These are phyloP conservation scores for Lipomyces sp. DNA, from an alignment of 805 yeast genomes.

Conservation along the genomic window DNA sequence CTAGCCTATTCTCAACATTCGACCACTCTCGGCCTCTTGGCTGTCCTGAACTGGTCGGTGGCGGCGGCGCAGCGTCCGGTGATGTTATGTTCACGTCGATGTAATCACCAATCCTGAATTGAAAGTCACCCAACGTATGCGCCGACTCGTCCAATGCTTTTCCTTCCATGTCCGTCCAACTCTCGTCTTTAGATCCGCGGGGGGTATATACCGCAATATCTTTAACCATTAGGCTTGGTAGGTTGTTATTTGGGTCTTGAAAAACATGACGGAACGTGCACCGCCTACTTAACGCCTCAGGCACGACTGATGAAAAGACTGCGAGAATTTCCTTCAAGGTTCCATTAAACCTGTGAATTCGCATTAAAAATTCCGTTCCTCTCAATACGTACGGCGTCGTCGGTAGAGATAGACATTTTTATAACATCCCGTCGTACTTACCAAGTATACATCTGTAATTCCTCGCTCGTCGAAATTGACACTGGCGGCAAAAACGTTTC, in stretches of 20 bases:
- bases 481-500: conserved; percentile 4
- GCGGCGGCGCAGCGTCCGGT: neutral
- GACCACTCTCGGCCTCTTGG: neutral
- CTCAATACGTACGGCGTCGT: neutral
- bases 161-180: neutral
- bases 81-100: conserved; percentile 5
- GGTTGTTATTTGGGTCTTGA: neutral
- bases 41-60: neutral
- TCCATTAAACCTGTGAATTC: conserved; percentile 7
- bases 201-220: conserved; percentile 14
- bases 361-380: neutral
- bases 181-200: neutral
- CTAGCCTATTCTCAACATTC: neutral
- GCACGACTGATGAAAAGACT: neutral
- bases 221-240: neutral
- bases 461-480: conserved; percentile 9
- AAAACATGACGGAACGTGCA: conserved; percentile 18
- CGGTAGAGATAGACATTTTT: too few relatives aligned
- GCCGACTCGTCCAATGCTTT: neutral
- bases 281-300: conserved; percentile 5
- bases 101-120: conserved; percentile 17
- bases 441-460: conserved; percentile 19
- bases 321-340: conserved; percentile 8
- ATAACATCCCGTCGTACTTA: neutral
- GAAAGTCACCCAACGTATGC: conserved; percentile 2